These are phyloP conservation scores for Sporothrix dimorphospora DNA, from an alignment of 2,329 filamentous ascomycete genomes.

Conservation along the genomic window DNA sequence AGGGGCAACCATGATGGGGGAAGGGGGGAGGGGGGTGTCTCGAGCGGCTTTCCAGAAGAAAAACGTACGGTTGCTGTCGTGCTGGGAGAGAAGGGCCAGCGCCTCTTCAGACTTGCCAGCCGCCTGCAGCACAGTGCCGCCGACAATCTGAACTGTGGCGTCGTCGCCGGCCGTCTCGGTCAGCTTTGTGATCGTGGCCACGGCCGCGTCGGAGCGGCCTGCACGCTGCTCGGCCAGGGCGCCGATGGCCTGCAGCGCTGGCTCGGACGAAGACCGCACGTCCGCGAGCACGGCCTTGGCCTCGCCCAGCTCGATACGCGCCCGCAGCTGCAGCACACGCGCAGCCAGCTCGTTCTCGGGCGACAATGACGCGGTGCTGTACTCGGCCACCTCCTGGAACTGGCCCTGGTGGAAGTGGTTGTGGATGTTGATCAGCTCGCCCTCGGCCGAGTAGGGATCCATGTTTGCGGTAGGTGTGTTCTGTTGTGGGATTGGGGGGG, in stretches of 20 bases:
- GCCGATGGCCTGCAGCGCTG: conserved; percentile 75
- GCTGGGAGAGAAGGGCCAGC: conserved; percentile 74
- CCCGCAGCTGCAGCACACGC: conserved; percentile 76
- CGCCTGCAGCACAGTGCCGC: conserved; percentile 79
- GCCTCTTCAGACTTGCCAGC: conserved; percentile 85
- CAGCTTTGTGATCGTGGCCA: conserved; percentile 67
- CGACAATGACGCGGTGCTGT: conserved; percentile 79
- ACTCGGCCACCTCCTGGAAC: conserved; percentile 84
- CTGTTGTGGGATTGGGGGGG: neutral
- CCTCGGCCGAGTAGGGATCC: conserved; percentile 72
- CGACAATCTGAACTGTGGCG: conserved; percentile 76
- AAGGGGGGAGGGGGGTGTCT: no score
- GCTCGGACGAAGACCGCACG: conserved; percentile 63
- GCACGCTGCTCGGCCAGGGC: conserved; percentile 70
- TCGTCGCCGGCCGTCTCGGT: conserved; percentile 71
- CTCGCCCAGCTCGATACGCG: conserved; percentile 81
- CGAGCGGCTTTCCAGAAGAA: neutral
- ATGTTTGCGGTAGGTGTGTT: conserved; percentile 45
- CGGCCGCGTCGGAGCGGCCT: conserved; percentile 65
- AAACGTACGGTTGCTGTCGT: conserved; percentile 78
- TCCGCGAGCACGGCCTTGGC: conserved; percentile 72
- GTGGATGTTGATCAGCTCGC: conserved; percentile 72
- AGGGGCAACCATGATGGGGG: no score
- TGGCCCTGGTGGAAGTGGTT: conserved; percentile 78
- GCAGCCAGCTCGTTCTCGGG: conserved; percentile 76